Evolutionary conservation across 257 asterid genomes (phyloP).

Genomic region (Jacaranda mimosifolia): DNA sequence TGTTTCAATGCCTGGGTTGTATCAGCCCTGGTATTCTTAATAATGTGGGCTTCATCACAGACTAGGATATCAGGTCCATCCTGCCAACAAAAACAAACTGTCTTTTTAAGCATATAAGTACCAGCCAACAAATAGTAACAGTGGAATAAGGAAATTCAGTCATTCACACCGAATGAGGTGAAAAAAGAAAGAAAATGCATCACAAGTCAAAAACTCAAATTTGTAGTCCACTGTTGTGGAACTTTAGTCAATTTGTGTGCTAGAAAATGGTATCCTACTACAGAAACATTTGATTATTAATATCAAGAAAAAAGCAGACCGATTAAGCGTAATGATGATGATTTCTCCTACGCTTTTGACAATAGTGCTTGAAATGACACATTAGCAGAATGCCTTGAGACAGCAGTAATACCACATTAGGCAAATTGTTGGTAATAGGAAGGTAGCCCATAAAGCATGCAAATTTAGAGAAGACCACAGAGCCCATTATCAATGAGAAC

Average conservation of each 20-base stretch:
- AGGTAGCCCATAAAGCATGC: not conserved
- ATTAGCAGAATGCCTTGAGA: not conserved
- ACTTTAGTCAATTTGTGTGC: not conserved
- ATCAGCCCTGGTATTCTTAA: conserved; percentile 96
- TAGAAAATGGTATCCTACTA: not conserved
- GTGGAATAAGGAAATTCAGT: conserved; percentile 6
- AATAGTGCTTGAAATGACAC: not conserved
- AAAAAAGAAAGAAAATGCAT: conserved; percentile 11
- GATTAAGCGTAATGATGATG: not conserved
- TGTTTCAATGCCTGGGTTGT: conserved; percentile 95
- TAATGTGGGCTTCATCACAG: conserved; percentile 97
- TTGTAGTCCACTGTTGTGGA: not conserved
- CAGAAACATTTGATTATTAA: not conserved
- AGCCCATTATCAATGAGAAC: conserved; percentile 2
- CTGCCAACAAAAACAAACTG: conserved; percentile 49
- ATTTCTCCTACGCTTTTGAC: not conserved
- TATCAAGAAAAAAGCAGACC: not conserved
- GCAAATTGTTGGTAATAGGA: not conserved
- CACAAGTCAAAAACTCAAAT: not conserved
- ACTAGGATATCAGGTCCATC: conserved; percentile 97
- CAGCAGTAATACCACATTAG: not conserved
- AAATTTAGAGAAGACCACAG: not conserved
- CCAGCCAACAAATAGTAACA: conserved; percentile 23
- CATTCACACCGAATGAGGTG: not conserved
- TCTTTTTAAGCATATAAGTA: conserved; percentile 31